These are phyloP conservation scores for Ascochyta clinopodiicola DNA, from an alignment of 2,329 filamentous ascomycete species.

Conservation along the genomic window DNA sequence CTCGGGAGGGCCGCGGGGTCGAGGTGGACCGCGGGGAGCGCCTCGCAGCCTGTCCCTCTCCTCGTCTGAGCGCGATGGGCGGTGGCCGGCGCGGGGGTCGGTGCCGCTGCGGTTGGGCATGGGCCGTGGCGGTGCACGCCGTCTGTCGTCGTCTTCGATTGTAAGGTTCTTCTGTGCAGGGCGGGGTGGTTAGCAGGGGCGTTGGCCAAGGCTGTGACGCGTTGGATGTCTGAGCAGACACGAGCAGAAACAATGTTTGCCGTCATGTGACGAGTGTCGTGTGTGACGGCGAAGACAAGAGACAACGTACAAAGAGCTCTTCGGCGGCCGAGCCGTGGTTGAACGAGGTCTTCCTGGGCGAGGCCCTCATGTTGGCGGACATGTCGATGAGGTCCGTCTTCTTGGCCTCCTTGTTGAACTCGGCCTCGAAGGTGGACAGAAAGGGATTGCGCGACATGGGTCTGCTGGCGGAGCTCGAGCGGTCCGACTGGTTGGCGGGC, in stretches of 20 bases:
- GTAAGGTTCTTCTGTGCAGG: slow-evolving; percentile 68
- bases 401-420: slow-evolving; percentile 48
- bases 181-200: slow-evolving; percentile 53
- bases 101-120: slow-evolving; percentile 55
- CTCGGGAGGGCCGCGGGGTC: slow-evolving; percentile 49
- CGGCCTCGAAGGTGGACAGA: slow-evolving; percentile 63
- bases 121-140: slow-evolving; percentile 42
- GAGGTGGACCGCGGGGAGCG: slow-evolving; percentile 36
- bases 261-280: background rate
- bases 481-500: slow-evolving; percentile 42
- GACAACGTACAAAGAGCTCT: slow-evolving; percentile 76
- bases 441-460: slow-evolving; percentile 79
- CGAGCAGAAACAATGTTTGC: background rate
- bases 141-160: slow-evolving; percentile 65
- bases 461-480: slow-evolving; percentile 62
- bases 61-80: slow-evolving; percentile 71
- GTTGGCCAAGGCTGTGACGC: slow-evolving; percentile 47
- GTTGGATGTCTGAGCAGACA: slow-evolving; percentile 43
- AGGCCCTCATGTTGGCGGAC: slow-evolving; percentile 48
- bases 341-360: slow-evolving; percentile 54
- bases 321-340: slow-evolving; percentile 60
- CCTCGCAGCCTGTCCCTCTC: slow-evolving; percentile 49
- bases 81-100: slow-evolving; percentile 60
- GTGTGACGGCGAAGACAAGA: slow-evolving; percentile 8
- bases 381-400: slow-evolving; percentile 45